These are phyloP conservation scores for California macrophylla DNA, from an alignment of 441 rosid species.

Conservation along the genomic window DNA sequence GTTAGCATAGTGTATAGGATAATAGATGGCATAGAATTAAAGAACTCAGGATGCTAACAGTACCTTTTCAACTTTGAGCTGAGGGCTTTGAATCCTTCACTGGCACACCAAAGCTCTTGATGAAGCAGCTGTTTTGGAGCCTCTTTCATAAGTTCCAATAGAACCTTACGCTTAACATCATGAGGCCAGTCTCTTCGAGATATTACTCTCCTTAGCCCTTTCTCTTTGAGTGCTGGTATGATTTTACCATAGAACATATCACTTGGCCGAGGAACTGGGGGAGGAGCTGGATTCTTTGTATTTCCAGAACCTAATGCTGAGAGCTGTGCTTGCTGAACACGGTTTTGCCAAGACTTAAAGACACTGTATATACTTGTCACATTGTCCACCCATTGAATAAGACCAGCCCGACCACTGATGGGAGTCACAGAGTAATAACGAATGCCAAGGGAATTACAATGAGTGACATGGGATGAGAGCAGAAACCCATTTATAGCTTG, in stretches of 20 bases:
- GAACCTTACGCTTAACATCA: slow-evolving; percentile 95
- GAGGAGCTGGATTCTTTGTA: slow-evolving; percentile 48
- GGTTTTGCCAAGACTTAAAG: slow-evolving; percentile 92
- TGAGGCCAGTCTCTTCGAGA: slow-evolving; percentile 99
- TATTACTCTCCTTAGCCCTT: slow-evolving; percentile 89
- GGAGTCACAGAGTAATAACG: slow-evolving; percentile 97
- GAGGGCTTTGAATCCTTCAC: slow-evolving; percentile 96
- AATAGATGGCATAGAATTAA: not conserved
- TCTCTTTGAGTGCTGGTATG: slow-evolving; percentile 97
- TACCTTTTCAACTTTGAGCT: slow-evolving; percentile 83
- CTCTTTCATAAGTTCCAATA: slow-evolving; percentile 90
- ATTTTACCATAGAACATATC: slow-evolving; percentile 99
- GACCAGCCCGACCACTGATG: slow-evolving; percentile 96
- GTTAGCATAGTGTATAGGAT: not conserved
- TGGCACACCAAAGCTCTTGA: slow-evolving; percentile 98
- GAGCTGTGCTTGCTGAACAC: slow-evolving; percentile 66
- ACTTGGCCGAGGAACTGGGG: slow-evolving; percentile 89
- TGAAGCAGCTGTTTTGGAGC: slow-evolving; percentile 86
- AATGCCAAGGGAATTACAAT: slow-evolving; percentile 50
- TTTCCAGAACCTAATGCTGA: slow-evolving; percentile 49
- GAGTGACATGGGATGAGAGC: slow-evolving; percentile 50
- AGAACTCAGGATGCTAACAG: slow-evolving; percentile 7
- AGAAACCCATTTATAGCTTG: slow-evolving; percentile 80
- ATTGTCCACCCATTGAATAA: slow-evolving; percentile 97
- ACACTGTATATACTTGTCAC: slow-evolving; percentile 86